phyloP scores from a whole-genome alignment of 805 yeast species.

The Cyberlindnera americana region DNA sequence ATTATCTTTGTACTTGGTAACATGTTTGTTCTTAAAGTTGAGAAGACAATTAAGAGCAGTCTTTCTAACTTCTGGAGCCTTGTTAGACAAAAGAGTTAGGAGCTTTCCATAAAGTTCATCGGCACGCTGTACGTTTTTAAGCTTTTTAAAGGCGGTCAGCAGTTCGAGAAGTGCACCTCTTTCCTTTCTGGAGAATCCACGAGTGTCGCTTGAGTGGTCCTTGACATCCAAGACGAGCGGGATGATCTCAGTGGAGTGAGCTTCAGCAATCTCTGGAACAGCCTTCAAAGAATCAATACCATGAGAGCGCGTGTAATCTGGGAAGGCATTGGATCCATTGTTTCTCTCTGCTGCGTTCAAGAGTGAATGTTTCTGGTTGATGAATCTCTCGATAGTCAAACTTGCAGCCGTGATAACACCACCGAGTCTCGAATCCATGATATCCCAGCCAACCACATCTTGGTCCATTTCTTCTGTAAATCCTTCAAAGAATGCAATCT shows the following conservation, averaged over 20 bases:
- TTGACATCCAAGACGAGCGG: constrained; percentile 47
- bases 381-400: constrained; percentile 9
- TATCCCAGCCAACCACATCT: constrained; percentile 14
- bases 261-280: constrained; percentile 70
- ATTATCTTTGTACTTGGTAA: constrained; percentile 70
- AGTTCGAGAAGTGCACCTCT: constrained; percentile 56
- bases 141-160: constrained; percentile 60
- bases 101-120: constrained; percentile 52
- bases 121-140: constrained; percentile 50
- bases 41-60: constrained; percentile 67
- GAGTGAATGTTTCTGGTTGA: constrained; percentile 10
- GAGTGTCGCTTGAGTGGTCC: constrained; percentile 9
- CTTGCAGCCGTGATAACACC: constrained; percentile 12
- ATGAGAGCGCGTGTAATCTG: constrained; percentile 40
- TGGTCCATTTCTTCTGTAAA: constrained; percentile 14
- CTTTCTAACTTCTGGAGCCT: constrained; percentile 60
- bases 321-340: constrained; percentile 9
- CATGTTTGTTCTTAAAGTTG: constrained; percentile 53
- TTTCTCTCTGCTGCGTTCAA: constrained; percentile 15
- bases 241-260: constrained; percentile 50
- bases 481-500: constrained; percentile 11
- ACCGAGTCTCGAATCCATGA: constrained; percentile 21
- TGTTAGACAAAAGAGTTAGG: constrained; percentile 56
- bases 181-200: constrained; percentile 48
- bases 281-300: constrained; percentile 52